Evolutionary conservation across 352 stramenopile species (phyloP).

Genomic region (Phytophthora foliorum): DNA sequence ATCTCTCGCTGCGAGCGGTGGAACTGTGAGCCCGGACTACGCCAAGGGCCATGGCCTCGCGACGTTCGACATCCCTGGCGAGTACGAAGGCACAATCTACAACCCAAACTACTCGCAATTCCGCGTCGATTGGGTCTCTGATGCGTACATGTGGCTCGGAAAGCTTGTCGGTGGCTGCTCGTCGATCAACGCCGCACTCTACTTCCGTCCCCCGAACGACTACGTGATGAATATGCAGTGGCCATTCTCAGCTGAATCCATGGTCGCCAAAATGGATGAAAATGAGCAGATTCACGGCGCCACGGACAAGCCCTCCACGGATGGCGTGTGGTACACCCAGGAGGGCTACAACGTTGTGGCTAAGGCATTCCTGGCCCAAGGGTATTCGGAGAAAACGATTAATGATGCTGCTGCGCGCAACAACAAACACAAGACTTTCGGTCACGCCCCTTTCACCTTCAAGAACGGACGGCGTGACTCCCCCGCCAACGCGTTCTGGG

Average conservation of each 20-base stretch:
- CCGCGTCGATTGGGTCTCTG: constrained; percentile 54
- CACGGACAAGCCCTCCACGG: constrained; percentile 61
- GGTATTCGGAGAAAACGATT: constrained; percentile 54
- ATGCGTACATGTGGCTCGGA: constrained; percentile 54
- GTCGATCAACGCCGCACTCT: constrained; percentile 85
- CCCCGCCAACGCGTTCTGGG: constrained; percentile 64
- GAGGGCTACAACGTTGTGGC: constrained; percentile 64
- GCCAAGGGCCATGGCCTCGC: constrained; percentile 43
- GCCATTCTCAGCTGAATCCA: constrained; percentile 60
- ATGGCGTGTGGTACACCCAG: constrained; percentile 65
- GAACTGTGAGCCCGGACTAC: constrained; percentile 57
- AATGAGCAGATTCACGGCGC: constrained; percentile 52
- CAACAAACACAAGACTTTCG: constrained; percentile 65
- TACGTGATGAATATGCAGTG: constrained; percentile 54
- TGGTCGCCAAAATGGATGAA: constrained; percentile 64
- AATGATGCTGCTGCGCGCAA: constrained; percentile 63
- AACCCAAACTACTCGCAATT: constrained; percentile 49
- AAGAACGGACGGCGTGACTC: constrained; percentile 65
- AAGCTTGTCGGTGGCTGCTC: constrained; percentile 86
- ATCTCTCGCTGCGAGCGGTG: constrained; percentile 56
- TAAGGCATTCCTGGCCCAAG: constrained; percentile 42
- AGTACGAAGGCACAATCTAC: constrained; percentile 63
- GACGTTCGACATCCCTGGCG: constrained; percentile 78
- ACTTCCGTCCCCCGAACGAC: constrained; percentile 69
- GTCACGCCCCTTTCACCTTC: constrained; percentile 59